Conservation (phyloP, 202 grass and related monocot species). For the Digitaria exilis region DNA sequence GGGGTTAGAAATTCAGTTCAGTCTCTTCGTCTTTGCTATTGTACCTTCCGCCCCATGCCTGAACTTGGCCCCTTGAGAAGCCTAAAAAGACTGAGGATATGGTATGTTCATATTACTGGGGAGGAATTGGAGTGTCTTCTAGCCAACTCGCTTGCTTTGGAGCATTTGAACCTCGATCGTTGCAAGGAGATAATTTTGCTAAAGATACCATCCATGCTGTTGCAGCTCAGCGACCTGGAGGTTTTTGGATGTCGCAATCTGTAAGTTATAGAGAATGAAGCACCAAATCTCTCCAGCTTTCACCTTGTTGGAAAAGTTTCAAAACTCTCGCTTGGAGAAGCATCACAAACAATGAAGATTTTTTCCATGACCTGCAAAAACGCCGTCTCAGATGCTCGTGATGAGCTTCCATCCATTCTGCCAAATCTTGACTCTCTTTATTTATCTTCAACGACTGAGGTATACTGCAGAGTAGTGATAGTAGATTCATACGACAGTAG, state of each 20-base stretch:
- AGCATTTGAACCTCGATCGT: background rate
- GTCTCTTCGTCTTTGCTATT: background rate
- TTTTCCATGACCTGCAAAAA: accelerated
- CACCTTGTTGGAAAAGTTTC: accelerated
- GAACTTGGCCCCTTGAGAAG: conserved; percentile 1
- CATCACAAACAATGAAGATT: background rate
- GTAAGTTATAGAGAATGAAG: background rate
- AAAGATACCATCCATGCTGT: background rate
- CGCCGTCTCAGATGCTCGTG: background rate
- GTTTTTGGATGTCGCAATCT: background rate
- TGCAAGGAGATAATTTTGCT: background rate
- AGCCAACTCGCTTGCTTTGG: conserved; percentile 1
- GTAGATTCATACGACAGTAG: background rate
- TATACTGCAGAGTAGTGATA: background rate
- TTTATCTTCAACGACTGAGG: background rate
- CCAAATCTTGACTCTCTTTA: background rate
- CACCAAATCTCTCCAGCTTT: background rate
- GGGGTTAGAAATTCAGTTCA: conserved; percentile 1
- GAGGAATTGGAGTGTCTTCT: background rate
- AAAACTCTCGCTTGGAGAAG: background rate
- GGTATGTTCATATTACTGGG: background rate
- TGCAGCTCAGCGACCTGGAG: background rate
- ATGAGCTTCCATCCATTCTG: background rate
- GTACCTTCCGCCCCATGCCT: background rate
- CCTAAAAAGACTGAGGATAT: background rate